Conservation (phyloP, 768 basidiomycete species). For the Cystofilobasidium macerans region DNA sequence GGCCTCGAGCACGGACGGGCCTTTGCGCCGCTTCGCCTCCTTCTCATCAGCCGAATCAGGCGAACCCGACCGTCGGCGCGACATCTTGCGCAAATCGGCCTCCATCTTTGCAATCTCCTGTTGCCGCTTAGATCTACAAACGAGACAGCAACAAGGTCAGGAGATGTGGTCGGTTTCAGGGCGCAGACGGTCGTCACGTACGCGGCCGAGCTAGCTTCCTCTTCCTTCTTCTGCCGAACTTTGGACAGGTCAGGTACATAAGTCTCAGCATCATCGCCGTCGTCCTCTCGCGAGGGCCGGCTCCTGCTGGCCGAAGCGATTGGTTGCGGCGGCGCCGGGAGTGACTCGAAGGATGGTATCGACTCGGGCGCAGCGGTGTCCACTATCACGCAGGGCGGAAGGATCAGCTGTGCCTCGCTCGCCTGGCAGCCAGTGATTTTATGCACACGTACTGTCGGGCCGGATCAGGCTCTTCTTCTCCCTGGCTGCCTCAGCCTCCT, state of each 20-base stretch:
- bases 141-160: not conserved
- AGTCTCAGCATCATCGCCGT: not conserved
- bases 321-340: not conserved
- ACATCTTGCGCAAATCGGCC: conserved; percentile 64
- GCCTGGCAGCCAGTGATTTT: conserved; percentile 9
- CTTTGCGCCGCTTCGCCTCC: conserved; percentile 15
- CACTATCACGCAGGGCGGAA: conserved; percentile 43
- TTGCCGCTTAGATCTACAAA: conserved; percentile 43
- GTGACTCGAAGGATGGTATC: not conserved
- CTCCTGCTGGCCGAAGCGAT: not conserved
- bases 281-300: not conserved
- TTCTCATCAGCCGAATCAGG: conserved; percentile 50
- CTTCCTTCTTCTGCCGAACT: conserved; percentile 22
- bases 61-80: conserved; percentile 38
- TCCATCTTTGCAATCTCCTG: conserved; percentile 54
- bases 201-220: conserved; percentile 10
- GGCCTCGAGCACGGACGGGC: conserved; percentile 17
- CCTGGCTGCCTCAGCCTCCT: conserved; percentile 47
- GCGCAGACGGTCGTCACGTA: not conserved
- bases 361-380: conserved; percentile 48
- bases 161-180: no score
- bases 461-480: conserved; percentile 74
- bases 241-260: conserved; percentile 14
- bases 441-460: conserved; percentile 58
- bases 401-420: conserved; percentile 26